phyloP scores from a whole-genome alignment of 495 filamentous ascomycete species.

The Xanthoparmelia taractica region DNA sequence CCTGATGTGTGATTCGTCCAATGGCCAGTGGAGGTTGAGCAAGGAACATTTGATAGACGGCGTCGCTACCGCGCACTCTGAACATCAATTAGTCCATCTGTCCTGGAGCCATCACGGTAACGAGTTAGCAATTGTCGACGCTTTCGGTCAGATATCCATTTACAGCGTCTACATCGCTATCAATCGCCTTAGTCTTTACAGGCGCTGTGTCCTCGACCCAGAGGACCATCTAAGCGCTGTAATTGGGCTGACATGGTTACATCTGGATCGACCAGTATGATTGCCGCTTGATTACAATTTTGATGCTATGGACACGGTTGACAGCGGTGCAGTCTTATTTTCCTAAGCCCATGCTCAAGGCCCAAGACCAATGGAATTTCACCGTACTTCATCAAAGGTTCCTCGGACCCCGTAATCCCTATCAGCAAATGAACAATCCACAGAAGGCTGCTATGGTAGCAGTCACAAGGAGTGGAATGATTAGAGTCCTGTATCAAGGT shows the following conservation, averaged over 20 bases:
- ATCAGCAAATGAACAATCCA: slow-evolving; percentile 23
- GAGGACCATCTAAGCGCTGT: slow-evolving; percentile 65
- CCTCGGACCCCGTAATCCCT: slow-evolving; percentile 59
- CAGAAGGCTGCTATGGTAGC: slow-evolving; percentile 59
- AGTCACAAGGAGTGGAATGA: slow-evolving; percentile 59
- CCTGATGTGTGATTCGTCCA: slow-evolving; percentile 58
- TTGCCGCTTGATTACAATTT: slow-evolving; percentile 9
- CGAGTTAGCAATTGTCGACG: slow-evolving; percentile 72
- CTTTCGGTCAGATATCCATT: slow-evolving; percentile 63
- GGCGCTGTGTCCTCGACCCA: slow-evolving; percentile 49
- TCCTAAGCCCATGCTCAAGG: slow-evolving; percentile 40
- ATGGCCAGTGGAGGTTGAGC: slow-evolving; percentile 73
- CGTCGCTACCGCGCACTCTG: slow-evolving; percentile 41
- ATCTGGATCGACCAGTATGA: slow-evolving; percentile 49
- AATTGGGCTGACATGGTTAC: slow-evolving; percentile 82
- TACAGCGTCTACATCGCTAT: slow-evolving; percentile 53
- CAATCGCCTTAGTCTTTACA: slow-evolving; percentile 53
- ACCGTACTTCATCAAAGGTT: slow-evolving; percentile 41
- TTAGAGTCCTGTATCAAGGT: slow-evolving; percentile 65
- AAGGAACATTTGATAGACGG: slow-evolving; percentile 44
- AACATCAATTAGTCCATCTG: slow-evolving; percentile 61
- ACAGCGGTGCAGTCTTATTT: slow-evolving; percentile 29
- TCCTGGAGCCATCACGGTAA: slow-evolving; percentile 65
- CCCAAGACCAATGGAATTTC: slow-evolving; percentile 47
- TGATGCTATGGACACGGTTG: slow-evolving; percentile 8